These are phyloP conservation scores for Ganoderma sinense DNA, from an alignment of 1,284 basidiomycete genomes.

Conservation along the genomic window DNA sequence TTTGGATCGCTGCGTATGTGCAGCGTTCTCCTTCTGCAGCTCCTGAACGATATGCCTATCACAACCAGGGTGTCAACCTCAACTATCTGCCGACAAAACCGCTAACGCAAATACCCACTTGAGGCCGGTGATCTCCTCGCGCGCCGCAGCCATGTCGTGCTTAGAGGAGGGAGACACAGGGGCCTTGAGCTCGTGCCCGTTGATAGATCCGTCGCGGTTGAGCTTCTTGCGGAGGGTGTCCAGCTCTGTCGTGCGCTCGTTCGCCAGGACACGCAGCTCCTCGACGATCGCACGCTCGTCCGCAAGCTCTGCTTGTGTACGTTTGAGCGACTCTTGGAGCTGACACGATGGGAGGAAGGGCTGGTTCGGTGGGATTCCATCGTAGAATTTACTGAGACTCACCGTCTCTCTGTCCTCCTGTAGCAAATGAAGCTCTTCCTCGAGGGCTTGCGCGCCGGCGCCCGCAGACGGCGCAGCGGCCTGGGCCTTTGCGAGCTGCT, in stretches of 20 bases:
- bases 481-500: conserved; percentile 32
- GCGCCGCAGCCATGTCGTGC: conserved; percentile 55
- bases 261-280: conserved; percentile 52
- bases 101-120: conserved; percentile 57
- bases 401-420: conserved; percentile 49
- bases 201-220: conserved; percentile 61
- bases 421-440: conserved; percentile 24
- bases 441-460: conserved; percentile 6
- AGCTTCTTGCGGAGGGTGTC: conserved; percentile 63
- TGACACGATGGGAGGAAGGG: conserved; percentile 19
- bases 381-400: conserved; percentile 22
- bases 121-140: conserved; percentile 77
- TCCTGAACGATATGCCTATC: conserved; percentile 86
- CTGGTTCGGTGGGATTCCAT: not conserved
- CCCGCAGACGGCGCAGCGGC: conserved; percentile 13
- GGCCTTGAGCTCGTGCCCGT: conserved; percentile 42
- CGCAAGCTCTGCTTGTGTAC: conserved; percentile 46
- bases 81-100: not conserved
- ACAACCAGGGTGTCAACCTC: not conserved
- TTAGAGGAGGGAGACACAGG: conserved; percentile 52
- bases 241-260: conserved; percentile 58
- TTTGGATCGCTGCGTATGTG: conserved; percentile 71
- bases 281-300: conserved; percentile 42
- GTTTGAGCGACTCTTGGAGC: conserved; percentile 42
- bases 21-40: conserved; percentile 82